A percentile compares a stretch with the other conserved stretches of the same genome.
phyloP scores from a whole-genome alignment of 345 rosid genomes.

The Euphorbia tirucalli region DNA sequence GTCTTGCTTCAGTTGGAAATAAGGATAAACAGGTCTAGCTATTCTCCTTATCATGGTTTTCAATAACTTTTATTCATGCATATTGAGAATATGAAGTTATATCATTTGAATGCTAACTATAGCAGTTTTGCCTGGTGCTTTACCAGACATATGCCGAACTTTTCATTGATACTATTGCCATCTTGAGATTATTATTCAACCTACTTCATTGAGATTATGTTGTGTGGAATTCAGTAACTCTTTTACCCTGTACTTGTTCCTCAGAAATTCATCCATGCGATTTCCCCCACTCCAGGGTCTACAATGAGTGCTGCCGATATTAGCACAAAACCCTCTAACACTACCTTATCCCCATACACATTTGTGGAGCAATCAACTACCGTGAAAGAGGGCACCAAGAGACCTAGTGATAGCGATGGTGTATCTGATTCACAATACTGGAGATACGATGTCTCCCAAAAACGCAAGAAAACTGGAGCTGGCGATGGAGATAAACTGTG shows the following conservation, averaged over 20 bases:
- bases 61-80: neutral
- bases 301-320: conserved; percentile 77
- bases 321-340: conserved; percentile 59
- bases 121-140: neutral
- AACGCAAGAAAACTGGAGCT: conserved; percentile 66
- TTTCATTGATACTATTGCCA: neutral
- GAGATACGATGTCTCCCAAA: conserved; percentile 85
- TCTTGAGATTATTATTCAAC: conserved; percentile 5
- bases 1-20: conserved; percentile 91
- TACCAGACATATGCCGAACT: neutral
- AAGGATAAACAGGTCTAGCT: conserved; percentile 75
- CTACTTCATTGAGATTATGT: neutral
- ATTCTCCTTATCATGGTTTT: conserved; percentile 2
- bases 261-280: conserved; percentile 89
- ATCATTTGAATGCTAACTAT: neutral
- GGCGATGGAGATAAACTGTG: conserved; percentile 62
- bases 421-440: conserved; percentile 72
- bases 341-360: conserved; percentile 66
- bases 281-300: conserved; percentile 78
- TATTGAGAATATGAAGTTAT: neutral
- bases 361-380: conserved; percentile 40
- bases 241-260: conserved; percentile 19
- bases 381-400: conserved; percentile 49
- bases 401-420: conserved; percentile 43
- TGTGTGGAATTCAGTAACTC: conserved; percentile 2